Evolutionary conservation across 1,139 yeast species (phyloP).

Genomic region (Kurtzmaniella quercitrusa): DNA sequence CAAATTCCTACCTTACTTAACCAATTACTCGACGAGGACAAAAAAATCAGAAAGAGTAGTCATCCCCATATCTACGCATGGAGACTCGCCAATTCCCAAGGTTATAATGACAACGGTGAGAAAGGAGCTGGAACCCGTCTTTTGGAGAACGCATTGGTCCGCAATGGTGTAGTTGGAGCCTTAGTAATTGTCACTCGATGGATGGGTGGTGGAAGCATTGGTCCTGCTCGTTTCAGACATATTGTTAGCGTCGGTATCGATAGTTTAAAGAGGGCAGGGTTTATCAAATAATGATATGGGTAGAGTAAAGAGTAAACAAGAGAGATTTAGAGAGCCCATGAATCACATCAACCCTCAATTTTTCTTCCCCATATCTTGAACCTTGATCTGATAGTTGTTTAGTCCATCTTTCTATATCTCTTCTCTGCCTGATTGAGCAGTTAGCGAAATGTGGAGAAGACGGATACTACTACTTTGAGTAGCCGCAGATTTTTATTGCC

Average conservation of each 20-base stretch:
- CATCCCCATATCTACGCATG: constrained; percentile 71
- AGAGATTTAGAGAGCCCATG: background rate
- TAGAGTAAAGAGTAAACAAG: background rate
- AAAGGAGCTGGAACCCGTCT: constrained; percentile 59
- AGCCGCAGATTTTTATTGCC: background rate
- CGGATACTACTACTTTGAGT: background rate
- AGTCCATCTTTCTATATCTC: too few relatives aligned
- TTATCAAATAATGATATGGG: background rate
- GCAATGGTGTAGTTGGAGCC: constrained; percentile 45
- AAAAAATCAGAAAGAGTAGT: constrained; percentile 46
- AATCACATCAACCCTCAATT: background rate
- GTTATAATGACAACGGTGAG: constrained; percentile 62
- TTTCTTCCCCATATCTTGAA: too few relatives aligned
- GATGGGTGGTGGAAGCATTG: constrained; percentile 70
- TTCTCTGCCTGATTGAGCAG: too few relatives aligned
- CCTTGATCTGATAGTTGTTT: too few relatives aligned
- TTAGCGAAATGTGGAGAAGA: background rate
- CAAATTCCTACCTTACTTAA: constrained; percentile 38
- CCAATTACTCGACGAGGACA: constrained; percentile 28
- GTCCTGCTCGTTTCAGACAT: constrained; percentile 60
- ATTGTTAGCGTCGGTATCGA: constrained; percentile 52
- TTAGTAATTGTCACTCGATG: constrained; percentile 64
- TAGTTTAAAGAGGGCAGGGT: constrained; percentile 15
- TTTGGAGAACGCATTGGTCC: constrained; percentile 44
- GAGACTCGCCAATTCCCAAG: constrained; percentile 51